These are phyloP conservation scores for Paspalum vaginatum DNA, from an alignment of 176 grass and related monocot genomes.

Conservation along the genomic window DNA sequence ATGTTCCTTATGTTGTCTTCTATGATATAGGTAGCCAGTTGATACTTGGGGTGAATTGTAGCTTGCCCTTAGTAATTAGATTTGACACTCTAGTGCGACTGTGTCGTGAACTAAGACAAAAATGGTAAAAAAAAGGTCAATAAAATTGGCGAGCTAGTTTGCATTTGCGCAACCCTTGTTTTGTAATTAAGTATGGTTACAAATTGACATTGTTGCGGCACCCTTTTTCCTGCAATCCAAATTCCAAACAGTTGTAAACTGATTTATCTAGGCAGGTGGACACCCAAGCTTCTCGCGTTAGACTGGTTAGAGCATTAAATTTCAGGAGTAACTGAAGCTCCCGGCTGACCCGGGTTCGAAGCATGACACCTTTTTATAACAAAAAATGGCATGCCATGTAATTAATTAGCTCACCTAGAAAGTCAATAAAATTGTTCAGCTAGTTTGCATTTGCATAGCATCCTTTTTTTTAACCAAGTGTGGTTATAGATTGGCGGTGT, in stretches of 20 bases:
- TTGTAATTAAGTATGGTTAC: background rate
- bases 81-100: background rate
- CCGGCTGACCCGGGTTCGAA: too few relatives aligned
- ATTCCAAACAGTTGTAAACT: background rate
- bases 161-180: background rate
- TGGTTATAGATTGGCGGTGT: background rate
- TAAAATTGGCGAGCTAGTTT: background rate
- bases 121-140: background rate
- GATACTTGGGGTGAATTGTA: background rate
- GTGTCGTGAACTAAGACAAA: background rate
- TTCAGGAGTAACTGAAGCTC: too few relatives aligned
- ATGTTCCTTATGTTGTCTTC: too few relatives aligned
- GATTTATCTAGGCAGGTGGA: slow-evolving; percentile 1
- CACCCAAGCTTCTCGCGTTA: too few relatives aligned
- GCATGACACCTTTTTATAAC: too few relatives aligned
- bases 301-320: too few relatives aligned
- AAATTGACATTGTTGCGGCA: background rate
- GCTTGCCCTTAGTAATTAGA: background rate
- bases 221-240: background rate
- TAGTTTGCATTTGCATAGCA: too few relatives aligned
- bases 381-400: too few relatives aligned
- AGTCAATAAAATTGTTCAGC: too few relatives aligned
- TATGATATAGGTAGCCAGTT: too few relatives aligned
- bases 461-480: background rate
- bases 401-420: too few relatives aligned